Base-by-base conservation (phyloP, 108 stramenopile genomes). In the Nitzschia sp. region DNA sequence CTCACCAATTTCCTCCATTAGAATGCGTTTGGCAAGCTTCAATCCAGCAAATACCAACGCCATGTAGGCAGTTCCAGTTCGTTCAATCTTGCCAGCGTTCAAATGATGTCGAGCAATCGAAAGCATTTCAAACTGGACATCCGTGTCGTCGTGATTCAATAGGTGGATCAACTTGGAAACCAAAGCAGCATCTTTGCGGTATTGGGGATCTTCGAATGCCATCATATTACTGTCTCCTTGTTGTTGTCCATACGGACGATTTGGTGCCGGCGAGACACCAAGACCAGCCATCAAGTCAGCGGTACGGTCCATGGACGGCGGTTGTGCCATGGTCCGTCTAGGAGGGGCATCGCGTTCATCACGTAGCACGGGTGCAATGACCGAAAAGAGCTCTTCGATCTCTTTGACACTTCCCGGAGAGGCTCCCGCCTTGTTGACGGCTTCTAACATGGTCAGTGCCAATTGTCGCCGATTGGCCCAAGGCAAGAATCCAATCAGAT, bases 131-230 rank as follows among this genome's bases (percentile, higher is more conserved):
- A 92, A 96, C 26, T 84, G 68, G 9, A 80, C 67, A 82, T 97
- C 97, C 17, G 97, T 97, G 68, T 98, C 95, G 15, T 83, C 76
- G 54, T 84, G 72, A 19, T 87, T 57, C 63, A 98, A 69, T 32
- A 95, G 74, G 75, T 98, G 97, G 29, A 97, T 77, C 5, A 99
- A 68, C 45, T 91, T 92, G 28, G 95, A 95, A n/a, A 98, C 88
- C 51, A 96, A 65, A 2, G 80, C 80, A 46, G 96, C 91, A 70
- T 91, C 84, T 30, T 79, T 74, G 49, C 46, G 66, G 66, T 64
- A 71, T 64, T 77, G 75, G 46, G 49, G 63, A 19, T 69, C 71
- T 56, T 54, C 33, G 15, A 30, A 19, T 29, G 6, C 26, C 29
- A 30, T 4, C 6, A 13, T 1, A 8, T 5, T 23, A 46, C 58